Evolutionary conservation across 2,329 filamentous ascomycete species (phyloP).

Genomic region (Lachnum nothofagi): DNA sequence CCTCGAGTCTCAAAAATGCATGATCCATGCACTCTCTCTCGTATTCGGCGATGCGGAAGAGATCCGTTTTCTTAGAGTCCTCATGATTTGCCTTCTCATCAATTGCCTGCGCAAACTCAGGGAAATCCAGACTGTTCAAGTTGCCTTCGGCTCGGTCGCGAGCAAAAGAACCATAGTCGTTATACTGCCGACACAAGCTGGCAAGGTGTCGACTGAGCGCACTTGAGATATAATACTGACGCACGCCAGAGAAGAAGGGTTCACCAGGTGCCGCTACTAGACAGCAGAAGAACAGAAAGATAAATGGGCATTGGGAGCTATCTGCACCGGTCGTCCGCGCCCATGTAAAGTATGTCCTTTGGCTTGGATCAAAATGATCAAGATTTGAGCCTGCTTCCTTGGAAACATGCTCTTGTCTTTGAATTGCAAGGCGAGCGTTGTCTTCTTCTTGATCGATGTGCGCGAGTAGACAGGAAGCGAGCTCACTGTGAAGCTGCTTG

Average conservation of each 20-base stretch:
- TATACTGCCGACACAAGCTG: slow-evolving; percentile 33
- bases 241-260: not conserved
- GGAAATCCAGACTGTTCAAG: slow-evolving; percentile 34
- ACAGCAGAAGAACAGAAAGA: not conserved
- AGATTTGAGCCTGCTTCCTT: not conserved
- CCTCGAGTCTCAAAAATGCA: no score
- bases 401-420: not conserved
- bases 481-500: not conserved
- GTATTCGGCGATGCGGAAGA: no score
- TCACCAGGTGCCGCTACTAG: not conserved
- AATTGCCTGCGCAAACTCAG: not conserved
- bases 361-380: not conserved
- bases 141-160: slow-evolving; percentile 32
- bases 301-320: slow-evolving; percentile 1
- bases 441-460: not conserved
- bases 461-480: not conserved
- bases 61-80: no score
- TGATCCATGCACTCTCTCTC: no score
- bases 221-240: slow-evolving; percentile 2
- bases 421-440: not conserved
- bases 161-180: slow-evolving; percentile 33
- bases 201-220: slow-evolving; percentile 22
- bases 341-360: not conserved
- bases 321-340: not conserved
- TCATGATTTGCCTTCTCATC: not conserved